Base-by-base conservation (phyloP, 2,329 filamentous ascomycete species). In the Passalora sequoiae region DNA sequence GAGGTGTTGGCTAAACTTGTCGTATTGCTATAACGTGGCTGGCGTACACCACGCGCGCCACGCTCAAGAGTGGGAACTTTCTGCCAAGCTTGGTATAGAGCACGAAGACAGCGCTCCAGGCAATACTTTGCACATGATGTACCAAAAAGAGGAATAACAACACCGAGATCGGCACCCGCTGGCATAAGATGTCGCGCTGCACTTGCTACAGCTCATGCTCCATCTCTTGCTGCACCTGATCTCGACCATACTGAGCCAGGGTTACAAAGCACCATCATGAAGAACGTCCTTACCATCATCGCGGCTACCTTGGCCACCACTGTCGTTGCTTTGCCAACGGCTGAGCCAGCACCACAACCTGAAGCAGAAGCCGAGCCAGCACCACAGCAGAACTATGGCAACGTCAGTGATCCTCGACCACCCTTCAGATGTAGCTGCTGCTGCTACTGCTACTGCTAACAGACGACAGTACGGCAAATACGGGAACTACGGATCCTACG, bases 11-110 rank as follows among this genome's bases (percentile, higher is more conserved):
- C 5, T 4, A 7, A 6, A 6, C 12, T 27, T 27, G 24, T 6
- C 24, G 33, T 36, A 15, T 15, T 21, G n/a, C 19, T 20, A 36
- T 36, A 4, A 4, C 15, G 33, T 36, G 33, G 19, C 33, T 36
- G 8, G 33, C 33, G 33, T 20, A 61, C 59, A 51, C 47, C 32
- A 38, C 28, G 22, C 42, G 38, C 21, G 38, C 30, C 21, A 29
- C 28, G 17, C 38, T 33, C 15, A 38, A 40, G 20, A 27, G 28
- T 29, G 28, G 15, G 30, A 28, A 36, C 15, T 21, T 10, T 30
- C 20, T 10, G 38, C 25, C 10, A 8, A 22, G 8, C 2, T 21
- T 36, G 33, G 33, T 20, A 15, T 21, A n/a, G 16, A 20, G 15
- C 20, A 36, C 33, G 30, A n/a, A 12, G 15, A 20, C 33, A 36